These are phyloP conservation scores for Cyberlindnera lachancei DNA, from an alignment of 805 yeast species.

Conservation along the genomic window DNA sequence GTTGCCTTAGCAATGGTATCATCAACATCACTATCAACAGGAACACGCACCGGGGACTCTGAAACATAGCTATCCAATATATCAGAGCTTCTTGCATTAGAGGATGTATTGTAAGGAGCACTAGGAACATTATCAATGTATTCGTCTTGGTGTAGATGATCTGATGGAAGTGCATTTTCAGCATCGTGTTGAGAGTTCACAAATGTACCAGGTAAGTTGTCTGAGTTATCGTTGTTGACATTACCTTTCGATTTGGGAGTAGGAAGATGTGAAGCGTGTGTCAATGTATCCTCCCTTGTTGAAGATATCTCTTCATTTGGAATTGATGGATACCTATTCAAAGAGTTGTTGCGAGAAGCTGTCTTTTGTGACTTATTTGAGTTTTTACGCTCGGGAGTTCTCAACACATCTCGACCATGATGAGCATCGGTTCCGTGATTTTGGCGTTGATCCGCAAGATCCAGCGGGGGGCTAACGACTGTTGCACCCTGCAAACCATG, in stretches of 20 bases:
- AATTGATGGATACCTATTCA: conserved; percentile 12
- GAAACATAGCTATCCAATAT: conserved; percentile 23
- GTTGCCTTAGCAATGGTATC: background rate
- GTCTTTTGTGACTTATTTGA: background rate
- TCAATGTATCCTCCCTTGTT: background rate
- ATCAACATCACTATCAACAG: background rate
- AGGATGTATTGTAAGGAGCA: conserved; percentile 1
- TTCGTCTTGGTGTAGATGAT: no score
- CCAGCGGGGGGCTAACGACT: conserved; percentile 1
- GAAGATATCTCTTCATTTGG: background rate
- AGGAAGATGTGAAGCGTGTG: background rate
- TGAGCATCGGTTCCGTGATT: background rate
- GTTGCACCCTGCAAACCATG: conserved; percentile 1
- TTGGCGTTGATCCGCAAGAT: no score
- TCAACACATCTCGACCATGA: conserved; percentile 2
- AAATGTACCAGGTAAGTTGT: background rate
- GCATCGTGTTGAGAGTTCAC: background rate
- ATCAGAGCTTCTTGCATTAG: conserved; percentile 19
- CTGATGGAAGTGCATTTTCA: conserved; percentile 1
- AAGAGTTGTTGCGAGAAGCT: background rate
- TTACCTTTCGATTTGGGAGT: background rate
- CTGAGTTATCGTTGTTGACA: background rate
- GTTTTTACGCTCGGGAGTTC: background rate
- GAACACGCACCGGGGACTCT: conserved; percentile 1
- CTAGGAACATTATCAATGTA: background rate